phyloP scores from a whole-genome alignment of 202 grass and related monocot species.

The Panicum hallii region DNA sequence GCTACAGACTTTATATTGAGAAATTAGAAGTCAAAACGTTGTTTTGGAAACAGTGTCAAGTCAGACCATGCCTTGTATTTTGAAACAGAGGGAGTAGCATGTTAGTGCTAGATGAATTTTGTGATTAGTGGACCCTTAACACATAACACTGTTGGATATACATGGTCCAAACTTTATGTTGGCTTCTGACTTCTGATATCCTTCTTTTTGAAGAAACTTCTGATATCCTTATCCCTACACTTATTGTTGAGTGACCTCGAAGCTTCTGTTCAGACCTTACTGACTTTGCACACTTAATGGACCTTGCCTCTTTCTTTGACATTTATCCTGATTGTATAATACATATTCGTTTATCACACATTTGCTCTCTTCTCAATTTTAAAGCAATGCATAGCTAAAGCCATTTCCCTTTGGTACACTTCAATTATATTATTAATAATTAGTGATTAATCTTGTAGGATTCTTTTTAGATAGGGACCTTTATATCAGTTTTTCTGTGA shows the following conservation, averaged over 20 bases:
- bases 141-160: not conserved
- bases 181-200: not conserved
- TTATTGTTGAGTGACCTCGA: conserved; percentile 20
- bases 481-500: not conserved
- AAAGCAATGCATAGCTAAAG: not conserved
- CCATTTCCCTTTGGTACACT: conserved; percentile 4
- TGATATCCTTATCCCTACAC: not conserved
- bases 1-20: not conserved
- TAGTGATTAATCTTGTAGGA: not conserved
- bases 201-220: not conserved
- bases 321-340: conserved; percentile 13
- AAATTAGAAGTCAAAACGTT: not conserved
- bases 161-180: not conserved
- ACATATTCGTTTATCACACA: not conserved
- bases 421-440: not conserved
- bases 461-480: not conserved
- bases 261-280: not conserved
- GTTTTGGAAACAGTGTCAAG: no score
- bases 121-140: conserved; percentile 21
- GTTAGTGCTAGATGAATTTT: conserved; percentile 22
- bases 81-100: not conserved
- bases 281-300: not conserved
- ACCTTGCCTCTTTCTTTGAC: not conserved
- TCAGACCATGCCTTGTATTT: no score
- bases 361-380: not conserved